Base-by-base conservation (phyloP, 1,284 basidiomycete genomes). In the Boletus sp. region DNA sequence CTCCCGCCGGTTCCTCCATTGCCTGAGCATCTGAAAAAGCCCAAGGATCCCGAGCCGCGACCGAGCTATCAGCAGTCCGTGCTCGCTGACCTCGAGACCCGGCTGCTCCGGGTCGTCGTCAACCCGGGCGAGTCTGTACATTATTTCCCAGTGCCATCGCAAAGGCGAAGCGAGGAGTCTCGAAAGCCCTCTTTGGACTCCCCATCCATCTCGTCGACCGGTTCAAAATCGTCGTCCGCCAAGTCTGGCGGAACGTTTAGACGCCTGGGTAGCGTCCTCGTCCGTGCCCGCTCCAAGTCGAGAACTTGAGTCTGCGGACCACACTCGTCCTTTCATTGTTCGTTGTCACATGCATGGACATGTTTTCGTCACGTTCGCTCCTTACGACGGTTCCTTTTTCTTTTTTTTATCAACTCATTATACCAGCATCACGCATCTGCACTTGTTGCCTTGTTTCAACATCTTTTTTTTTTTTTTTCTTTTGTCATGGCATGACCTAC, bases 121-220 rank as follows among this genome's bases (percentile, higher is more conserved):
- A 73, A 63, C 28, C 71, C 72, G 4, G 64, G 49, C 16, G 67
- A 76, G 9, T 76, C 72, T 14, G 74, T 73, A 46, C 74, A 73
- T 50, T 73, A 74, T 56, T 73, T 73, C 56, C 72, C 72, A 23
- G 72, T 73, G 7, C 71, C 71, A 38, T 71, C 73, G 11, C 74
- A 76, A 28, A 71, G 71, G 35, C 73, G 62, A 38, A 71, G 73
- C 23, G 71, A 73, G 27, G 74, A 76, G 7, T 70, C 62, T 8
- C 48, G 56, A 31, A 64, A 76, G 49, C 17, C 55, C 19, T 76
- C 74, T 1, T 49, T 74, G 50, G 74, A 76, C n/a, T 65, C 71
- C 1, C 70, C 74, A 10, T 76, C 74, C 3, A 47, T 73, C 56
- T 23, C 60, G 13, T 72, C 74, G 30, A 63, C 58, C 1, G 5